These are phyloP conservation scores for Colletotrichum liaoningense DNA, from an alignment of 2,329 filamentous ascomycete genomes.

Conservation along the genomic window DNA sequence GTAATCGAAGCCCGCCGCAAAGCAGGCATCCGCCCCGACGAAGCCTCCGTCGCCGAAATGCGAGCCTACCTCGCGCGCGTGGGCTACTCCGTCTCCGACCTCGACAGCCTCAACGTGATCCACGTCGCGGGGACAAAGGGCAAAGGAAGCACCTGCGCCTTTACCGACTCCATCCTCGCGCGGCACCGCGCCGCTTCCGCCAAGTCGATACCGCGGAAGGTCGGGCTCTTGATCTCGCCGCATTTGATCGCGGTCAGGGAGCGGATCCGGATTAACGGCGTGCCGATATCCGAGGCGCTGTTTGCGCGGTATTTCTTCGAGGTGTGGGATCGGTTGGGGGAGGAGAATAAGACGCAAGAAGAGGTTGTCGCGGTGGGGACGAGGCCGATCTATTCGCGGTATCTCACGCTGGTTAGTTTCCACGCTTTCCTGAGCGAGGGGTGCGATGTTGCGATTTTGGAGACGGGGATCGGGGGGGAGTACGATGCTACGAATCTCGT, in stretches of 20 bases:
- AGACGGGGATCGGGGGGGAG: conserved; percentile 95
- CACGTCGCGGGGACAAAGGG: conserved; percentile 96
- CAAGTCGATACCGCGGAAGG: conserved; percentile 45
- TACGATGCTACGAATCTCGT: conserved; percentile 94
- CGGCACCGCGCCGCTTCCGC: conserved; percentile 31
- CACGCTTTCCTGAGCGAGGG: conserved; percentile 83
- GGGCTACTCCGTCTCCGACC: conserved; percentile 43
- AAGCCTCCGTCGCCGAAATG: conserved; percentile 75
- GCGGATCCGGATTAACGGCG: conserved; percentile 83
- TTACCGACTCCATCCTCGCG: conserved; percentile 79
- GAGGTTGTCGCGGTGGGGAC: conserved; percentile 65
- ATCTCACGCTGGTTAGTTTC: conserved; percentile 87
- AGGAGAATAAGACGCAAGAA: conserved; percentile 49
- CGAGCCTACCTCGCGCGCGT: conserved; percentile 72
- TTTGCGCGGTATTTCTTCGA: conserved; percentile 88
- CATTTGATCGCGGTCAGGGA: conserved; percentile 87
- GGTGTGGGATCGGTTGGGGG: conserved; percentile 75
- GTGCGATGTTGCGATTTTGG: conserved; percentile 83
- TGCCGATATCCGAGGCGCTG: conserved; percentile 72
- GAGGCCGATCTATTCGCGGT: conserved; percentile 94
- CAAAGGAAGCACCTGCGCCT: conserved; percentile 90
- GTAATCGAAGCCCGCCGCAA: conserved; percentile 83
- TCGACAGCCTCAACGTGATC: conserved; percentile 64
- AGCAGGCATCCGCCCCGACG: conserved; percentile 77
- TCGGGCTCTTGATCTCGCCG: conserved; percentile 88